Percentiles rank a stretch among this genome's conserved stretches.
Evolutionary conservation across 1,139 yeast species (phyloP).

Genomic region (Blastobotrys arbuscula): DNA sequence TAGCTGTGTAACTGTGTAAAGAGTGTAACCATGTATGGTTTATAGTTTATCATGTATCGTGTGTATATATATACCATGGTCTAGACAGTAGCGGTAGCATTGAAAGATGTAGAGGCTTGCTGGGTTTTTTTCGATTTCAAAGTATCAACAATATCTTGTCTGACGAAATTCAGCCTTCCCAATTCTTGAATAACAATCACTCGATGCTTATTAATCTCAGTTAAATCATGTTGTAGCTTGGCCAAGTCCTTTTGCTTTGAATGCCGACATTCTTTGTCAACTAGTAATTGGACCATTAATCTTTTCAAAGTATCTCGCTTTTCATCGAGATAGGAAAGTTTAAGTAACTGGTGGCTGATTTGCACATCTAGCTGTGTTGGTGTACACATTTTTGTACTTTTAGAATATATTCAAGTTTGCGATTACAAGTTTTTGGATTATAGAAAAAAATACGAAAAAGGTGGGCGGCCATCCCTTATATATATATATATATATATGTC

Average conservation of each 20-base stretch:
- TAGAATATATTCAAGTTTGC: too few relatives aligned
- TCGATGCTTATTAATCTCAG: not conserved
- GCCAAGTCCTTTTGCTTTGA: not conserved
- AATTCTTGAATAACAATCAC: constrained; percentile 1
- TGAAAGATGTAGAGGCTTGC: not conserved
- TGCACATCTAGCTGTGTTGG: constrained; percentile 4
- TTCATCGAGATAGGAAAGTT: constrained; percentile 8
- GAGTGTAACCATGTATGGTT: too few relatives aligned
- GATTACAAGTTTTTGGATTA: too few relatives aligned
- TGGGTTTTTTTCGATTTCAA: not conserved
- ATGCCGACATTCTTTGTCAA: not conserved
- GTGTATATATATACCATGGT: too few relatives aligned
- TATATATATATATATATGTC: too few relatives aligned
- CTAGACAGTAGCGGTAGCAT: not conserved
- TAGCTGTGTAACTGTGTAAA: too few relatives aligned
- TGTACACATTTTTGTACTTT: not conserved
- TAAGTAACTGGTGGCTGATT: constrained; percentile 2
- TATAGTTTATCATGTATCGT: too few relatives aligned
- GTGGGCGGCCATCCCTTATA: too few relatives aligned
- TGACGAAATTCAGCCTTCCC: not conserved
- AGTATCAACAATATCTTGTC: not conserved
- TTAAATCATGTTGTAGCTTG: not conserved
- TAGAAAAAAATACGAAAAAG: too few relatives aligned
- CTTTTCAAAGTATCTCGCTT: constrained; percentile 6
- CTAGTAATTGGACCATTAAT: constrained; percentile 1